Base-by-base conservation (phyloP, 495 filamentous ascomycete genomes). In the Aspergillus homomorphus region DNA sequence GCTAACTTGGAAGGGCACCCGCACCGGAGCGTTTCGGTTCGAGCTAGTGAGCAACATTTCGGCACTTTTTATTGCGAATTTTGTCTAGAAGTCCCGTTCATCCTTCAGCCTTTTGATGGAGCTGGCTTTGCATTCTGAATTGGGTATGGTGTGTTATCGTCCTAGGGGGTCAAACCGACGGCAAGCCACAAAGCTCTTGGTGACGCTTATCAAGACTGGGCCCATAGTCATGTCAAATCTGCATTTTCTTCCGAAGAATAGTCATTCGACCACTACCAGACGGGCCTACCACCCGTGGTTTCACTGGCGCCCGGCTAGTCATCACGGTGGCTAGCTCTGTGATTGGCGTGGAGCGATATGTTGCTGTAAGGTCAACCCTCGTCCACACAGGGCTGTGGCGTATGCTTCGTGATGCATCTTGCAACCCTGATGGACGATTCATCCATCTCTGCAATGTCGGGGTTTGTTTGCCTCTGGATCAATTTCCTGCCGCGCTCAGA, bases 1-100 rank as follows among this genome's bases (percentile, higher is more conserved):
- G 43, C 51, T 60, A 58, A 57, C 51, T 46, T 50, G 57, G 46
- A 53, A 66, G 53, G 30, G 58, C 56, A 51, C 58, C 57, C 58
- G 50, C 26, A 45, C 57, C 60, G 51, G 59, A 58, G 51, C 24
- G 24, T 62, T 59, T 55, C 46, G 41, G 41, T 57, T 58, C 48
- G 48, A 45, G 59, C 51, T 61, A 50, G 24, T 45, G 51, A 51
- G 50, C 18, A 61, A 53, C 30, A 20, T 49, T 50, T 54, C 57
- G 57, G 54, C 63, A 62, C 46, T 49, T 57, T 45, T 46, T 22
- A 55, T 51, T 57, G 50, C 59, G 53, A 38, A 8, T 51, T 49
- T 38, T 59, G 46, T 19, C 44, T n/a, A 23, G 46, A 53, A 33
- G 21, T 45, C 44, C 49, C 49, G 28, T 53, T 24, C 46, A 43